Conservation (phyloP, 129 eudicot species). For the Flaveria trinervia region DNA sequence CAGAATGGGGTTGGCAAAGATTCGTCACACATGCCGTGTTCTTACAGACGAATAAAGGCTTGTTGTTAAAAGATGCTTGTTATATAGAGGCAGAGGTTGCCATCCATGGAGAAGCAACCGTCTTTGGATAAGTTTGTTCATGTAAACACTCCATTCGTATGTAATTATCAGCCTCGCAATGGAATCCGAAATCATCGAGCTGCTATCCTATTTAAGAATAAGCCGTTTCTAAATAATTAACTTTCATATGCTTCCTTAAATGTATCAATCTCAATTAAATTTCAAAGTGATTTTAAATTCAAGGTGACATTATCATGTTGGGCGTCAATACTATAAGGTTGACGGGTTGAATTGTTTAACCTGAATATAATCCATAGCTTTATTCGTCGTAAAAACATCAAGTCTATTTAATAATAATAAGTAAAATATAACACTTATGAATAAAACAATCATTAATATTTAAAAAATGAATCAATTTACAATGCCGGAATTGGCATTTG, state of each 20-base stretch:
- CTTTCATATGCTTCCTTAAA: background rate
- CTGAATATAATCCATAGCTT: too few species aligned
- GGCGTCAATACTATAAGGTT: too few species aligned
- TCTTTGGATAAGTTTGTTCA: constrained; percentile 17
- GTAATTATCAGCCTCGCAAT: too few species aligned
- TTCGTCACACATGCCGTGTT: constrained; percentile 39
- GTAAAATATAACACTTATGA: background rate
- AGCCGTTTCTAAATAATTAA: background rate
- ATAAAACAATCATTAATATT: background rate
- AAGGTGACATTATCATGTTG: background rate
- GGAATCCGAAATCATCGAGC: too few species aligned
- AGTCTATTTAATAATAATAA: too few species aligned
- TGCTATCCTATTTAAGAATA: background rate
- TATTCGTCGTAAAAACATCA: too few species aligned
- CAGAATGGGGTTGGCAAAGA: constrained; percentile 50
- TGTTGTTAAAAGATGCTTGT: constrained; percentile 44
- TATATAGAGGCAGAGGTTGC: constrained; percentile 52
- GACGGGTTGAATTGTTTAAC: too few species aligned
- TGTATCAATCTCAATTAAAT: background rate
- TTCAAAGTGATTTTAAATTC: constrained; percentile 9
- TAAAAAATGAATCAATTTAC: background rate
- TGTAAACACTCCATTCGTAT: too few species aligned
- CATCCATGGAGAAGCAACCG: constrained; percentile 42
- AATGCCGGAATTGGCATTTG: background rate
- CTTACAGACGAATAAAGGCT: constrained; percentile 31